A percentile compares a stretch with the other conserved stretches of the same genome.
Evolutionary conservation across 140 eudicot species (phyloP).

Genomic region (Anethum foeniculum): DNA sequence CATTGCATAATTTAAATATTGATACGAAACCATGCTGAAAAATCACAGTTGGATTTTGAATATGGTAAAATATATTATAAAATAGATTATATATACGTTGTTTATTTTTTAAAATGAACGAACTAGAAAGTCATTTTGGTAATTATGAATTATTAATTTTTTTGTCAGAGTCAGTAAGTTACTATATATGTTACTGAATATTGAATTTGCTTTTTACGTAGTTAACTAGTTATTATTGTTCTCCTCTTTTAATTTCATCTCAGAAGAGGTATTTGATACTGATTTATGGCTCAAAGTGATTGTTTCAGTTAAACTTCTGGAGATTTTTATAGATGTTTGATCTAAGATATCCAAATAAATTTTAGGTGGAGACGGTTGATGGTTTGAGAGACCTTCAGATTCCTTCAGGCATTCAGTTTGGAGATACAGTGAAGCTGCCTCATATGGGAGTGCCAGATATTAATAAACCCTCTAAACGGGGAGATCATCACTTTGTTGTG

Average conservation of each 20-base stretch:
- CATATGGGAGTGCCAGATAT: constrained; percentile 85
- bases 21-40: not conserved
- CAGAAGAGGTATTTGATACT: not conserved
- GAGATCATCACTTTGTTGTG: constrained; percentile 74
- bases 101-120: not conserved
- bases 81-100: not conserved
- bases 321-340: not conserved
- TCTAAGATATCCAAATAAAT: not conserved
- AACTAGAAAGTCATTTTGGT: not conserved
- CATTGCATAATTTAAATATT: not conserved
- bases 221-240: not conserved
- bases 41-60: not conserved
- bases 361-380: constrained; percentile 83
- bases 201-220: not conserved
- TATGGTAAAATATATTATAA: not conserved
- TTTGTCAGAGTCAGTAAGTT: not conserved
- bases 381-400: constrained; percentile 69
- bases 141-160: not conserved
- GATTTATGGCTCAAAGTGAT: not conserved
- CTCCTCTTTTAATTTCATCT: not conserved
- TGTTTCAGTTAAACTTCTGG: not conserved
- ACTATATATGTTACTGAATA: not conserved
- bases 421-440: constrained; percentile 59
- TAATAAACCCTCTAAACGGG: constrained; percentile 61
- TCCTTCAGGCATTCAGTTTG: constrained; percentile 81